Evolutionary conservation across 192 early-diverging fungal genomes (phyloP), one percentile per base, ranked within the genome.

Genomic region (Paraglomus occultum): DNA sequence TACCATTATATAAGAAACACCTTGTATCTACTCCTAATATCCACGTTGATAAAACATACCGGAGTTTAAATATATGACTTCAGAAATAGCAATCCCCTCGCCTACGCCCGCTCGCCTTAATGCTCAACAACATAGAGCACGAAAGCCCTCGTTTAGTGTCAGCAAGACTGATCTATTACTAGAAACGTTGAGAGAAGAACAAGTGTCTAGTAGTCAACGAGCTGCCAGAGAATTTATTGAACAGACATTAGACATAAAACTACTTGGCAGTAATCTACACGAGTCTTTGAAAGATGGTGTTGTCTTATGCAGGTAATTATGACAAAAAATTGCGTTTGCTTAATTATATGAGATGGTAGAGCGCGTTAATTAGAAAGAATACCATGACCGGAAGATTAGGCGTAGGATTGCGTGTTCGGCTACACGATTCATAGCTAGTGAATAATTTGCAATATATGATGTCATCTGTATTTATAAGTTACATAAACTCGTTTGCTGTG

Each of bases 251-350:
- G 85, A 79, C 6, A 67, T 77, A 40, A 76, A 80, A 57, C 79
- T 93, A 15, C 80, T 85, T 3, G 76, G 77, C 11, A 76, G 76
- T 39, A 82, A 85, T 58, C 74, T 93, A 20, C 84, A 85, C 40
- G 71, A 76, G 8, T 80, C 82, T 38, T 80, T 94, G 12, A 85
- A 86, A 66, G 89, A 92, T 64, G 92, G 91, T 40, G 87, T 92
- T 5, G 71, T 93, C 5, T 82, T 94, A 45, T 94, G 92, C 82
- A 83, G 80, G 87, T 89, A 81, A 76, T n/a, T n/a, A n/a, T n/a
- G n/a, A n/a, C n/a, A n/a, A n/a, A n/a, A 10, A 45, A 47, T 11
- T 39, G 31, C 11, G 3, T 53, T 17, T 58, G 22, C 46, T 18
- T 15, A 50, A 11, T 12, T 11, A 11, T n/a, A 50, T 50, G 49